These are phyloP conservation scores for Hymenoscyphus salicellus DNA, from an alignment of 2,329 filamentous ascomycete species.

Conservation along the genomic window DNA sequence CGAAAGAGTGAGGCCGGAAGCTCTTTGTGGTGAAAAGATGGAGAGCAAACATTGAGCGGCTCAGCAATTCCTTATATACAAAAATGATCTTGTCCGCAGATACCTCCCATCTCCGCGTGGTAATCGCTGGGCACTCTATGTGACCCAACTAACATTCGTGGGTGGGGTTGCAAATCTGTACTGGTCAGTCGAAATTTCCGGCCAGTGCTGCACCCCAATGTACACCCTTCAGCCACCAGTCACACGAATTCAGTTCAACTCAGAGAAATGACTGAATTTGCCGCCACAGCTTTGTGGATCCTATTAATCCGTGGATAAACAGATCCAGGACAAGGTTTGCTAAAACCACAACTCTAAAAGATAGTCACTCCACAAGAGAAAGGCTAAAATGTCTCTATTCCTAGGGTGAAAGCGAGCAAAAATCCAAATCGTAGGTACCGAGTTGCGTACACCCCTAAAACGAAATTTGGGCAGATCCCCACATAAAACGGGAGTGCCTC, in stretches of 20 bases:
- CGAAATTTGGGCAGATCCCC: no score
- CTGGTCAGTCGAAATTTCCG: no score
- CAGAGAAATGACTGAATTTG: background rate
- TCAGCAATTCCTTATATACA: background rate
- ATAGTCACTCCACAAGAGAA: no score
- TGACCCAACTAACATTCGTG: background rate
- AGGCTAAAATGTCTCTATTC: no score
- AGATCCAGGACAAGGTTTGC: background rate
- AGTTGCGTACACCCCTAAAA: no score
- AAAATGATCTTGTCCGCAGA: background rate
- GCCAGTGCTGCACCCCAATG: background rate
- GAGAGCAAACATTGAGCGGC: background rate
- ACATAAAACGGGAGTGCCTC: no score
- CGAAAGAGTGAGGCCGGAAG: background rate
- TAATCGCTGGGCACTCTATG: background rate
- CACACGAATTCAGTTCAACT: background rate
- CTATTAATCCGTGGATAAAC: background rate
- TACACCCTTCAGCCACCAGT: background rate
- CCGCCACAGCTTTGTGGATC: background rate
- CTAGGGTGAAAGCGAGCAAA: no score
- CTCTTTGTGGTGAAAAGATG: slow-evolving; percentile 4
- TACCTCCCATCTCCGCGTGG: background rate
- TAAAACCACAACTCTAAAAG: no score
- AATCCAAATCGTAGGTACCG: no score
- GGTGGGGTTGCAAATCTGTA: background rate